Conservation (phyloP, 805 yeast genomes). For the Candida yuanshanica region DNA sequence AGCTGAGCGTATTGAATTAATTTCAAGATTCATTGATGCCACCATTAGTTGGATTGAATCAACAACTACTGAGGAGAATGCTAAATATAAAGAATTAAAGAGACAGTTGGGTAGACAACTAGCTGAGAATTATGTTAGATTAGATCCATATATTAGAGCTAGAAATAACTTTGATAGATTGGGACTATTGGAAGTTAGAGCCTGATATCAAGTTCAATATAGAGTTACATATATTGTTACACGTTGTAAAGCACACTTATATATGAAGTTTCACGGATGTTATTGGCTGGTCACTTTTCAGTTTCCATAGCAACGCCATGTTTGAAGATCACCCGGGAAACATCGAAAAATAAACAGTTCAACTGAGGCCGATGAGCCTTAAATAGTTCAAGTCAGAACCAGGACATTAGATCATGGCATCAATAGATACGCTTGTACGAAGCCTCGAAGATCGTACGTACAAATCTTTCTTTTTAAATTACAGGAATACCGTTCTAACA, state of each 20-base stretch:
- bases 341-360: too few relatives aligned
- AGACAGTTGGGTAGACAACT: constrained; percentile 46
- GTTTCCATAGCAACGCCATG: too few relatives aligned
- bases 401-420: too few relatives aligned
- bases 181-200: constrained; percentile 33
- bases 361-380: too few relatives aligned
- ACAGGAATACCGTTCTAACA: background rate
- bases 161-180: constrained; percentile 73
- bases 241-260: too few relatives aligned
- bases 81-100: constrained; percentile 46
- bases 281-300: too few relatives aligned
- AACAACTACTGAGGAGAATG: constrained; percentile 43
- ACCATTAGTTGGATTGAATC: constrained; percentile 80
- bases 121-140: constrained; percentile 53
- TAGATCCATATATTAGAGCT: constrained; percentile 81
- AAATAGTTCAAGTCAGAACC: too few relatives aligned
- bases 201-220: background rate
- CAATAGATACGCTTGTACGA: background rate
- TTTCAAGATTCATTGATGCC: constrained; percentile 48
- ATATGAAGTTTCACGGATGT: too few relatives aligned
- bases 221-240: too few relatives aligned
- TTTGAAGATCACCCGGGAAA: too few relatives aligned
- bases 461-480: background rate
- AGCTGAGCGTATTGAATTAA: constrained; percentile 49
- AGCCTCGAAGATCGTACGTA: background rate